A percentile compares a stretch with the other conserved stretches of the same genome.
These are phyloP conservation scores for Saccharomyces hybrid DNA, from an alignment of 1,139 yeast species.

Conservation along the genomic window DNA sequence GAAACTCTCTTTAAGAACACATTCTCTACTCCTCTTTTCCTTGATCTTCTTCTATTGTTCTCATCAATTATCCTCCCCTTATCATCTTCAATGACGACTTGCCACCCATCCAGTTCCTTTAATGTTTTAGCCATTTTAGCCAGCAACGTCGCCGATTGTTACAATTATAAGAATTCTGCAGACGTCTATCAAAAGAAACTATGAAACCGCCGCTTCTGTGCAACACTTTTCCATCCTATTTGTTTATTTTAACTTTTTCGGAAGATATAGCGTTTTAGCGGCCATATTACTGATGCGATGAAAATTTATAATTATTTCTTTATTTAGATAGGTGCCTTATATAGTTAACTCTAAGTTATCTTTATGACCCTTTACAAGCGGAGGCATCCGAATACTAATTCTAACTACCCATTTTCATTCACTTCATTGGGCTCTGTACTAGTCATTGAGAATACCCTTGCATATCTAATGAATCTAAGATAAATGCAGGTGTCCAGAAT, in stretches of 20 bases:
- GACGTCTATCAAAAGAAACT: too few relatives aligned
- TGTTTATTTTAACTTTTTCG: neutral
- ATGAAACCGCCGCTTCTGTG: too few relatives aligned
- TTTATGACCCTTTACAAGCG: too few relatives aligned
- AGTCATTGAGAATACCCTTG: neutral
- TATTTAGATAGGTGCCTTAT: too few relatives aligned
- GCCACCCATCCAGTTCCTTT: constrained; percentile 27
- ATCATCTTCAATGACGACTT: constrained; percentile 24
- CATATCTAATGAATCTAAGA: constrained; percentile 9
- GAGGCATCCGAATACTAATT: too few relatives aligned
- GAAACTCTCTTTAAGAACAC: constrained; percentile 12
- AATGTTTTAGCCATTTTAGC: constrained; percentile 24
- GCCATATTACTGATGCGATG: neutral
- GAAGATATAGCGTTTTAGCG: neutral
- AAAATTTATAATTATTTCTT: too few relatives aligned
- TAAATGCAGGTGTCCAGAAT: constrained; percentile 7
- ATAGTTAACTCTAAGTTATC: too few relatives aligned
- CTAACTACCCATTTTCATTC: neutral
- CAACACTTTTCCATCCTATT: neutral
- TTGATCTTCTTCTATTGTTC: constrained; percentile 14
- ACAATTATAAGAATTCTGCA: too few relatives aligned
- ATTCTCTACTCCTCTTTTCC: constrained; percentile 17
- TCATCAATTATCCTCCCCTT: constrained; percentile 21
- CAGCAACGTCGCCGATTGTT: too few relatives aligned
- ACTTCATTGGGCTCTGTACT: neutral